These are phyloP conservation scores for Gastrolobium villosum DNA, from an alignment of 306 rosid genomes.

Conservation along the genomic window DNA sequence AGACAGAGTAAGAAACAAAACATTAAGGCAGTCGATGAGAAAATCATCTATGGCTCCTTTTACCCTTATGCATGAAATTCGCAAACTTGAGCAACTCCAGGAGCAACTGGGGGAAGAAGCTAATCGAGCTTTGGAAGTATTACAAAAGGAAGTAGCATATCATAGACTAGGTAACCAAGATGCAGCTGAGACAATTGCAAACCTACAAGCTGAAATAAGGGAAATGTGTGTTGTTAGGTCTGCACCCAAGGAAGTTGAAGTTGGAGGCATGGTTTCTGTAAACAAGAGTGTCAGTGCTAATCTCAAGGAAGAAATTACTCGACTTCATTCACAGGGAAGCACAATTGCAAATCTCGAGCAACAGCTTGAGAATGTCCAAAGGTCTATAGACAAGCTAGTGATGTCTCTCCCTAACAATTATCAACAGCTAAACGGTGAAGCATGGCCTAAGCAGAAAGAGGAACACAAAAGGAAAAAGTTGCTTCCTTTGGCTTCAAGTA, in stretches of 20 bases:
- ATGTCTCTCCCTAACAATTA: slow-evolving; percentile 94
- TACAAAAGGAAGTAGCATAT: slow-evolving; percentile 98
- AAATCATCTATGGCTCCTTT: slow-evolving; percentile 97
- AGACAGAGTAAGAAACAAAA: slow-evolving; percentile 68
- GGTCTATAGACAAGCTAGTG: slow-evolving; percentile 96
- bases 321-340: slow-evolving; percentile 99
- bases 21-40: slow-evolving; percentile 90
- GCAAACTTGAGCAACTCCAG: slow-evolving; percentile 98
- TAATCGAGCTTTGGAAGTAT: slow-evolving; percentile 91
- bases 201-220: slow-evolving; percentile 92
- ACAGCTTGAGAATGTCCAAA: slow-evolving; percentile 98
- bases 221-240: slow-evolving; percentile 82
- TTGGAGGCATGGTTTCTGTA: slow-evolving; percentile 74
- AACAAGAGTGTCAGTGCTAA: slow-evolving; percentile 95
- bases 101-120: slow-evolving; percentile 99
- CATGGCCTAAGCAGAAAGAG: slow-evolving; percentile 76
- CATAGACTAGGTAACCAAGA: slow-evolving; percentile 98
- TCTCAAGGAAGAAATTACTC: slow-evolving; percentile 95
- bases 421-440: slow-evolving; percentile 62
- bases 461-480: slow-evolving; percentile 79
- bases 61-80: slow-evolving; percentile 97
- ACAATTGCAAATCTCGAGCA: slow-evolving; percentile 96
- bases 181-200: slow-evolving; percentile 99
- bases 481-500: slow-evolving; percentile 86
- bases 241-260: slow-evolving; percentile 73